A percentile compares a stretch with the other conserved stretches of the same genome.
Evolutionary conservation across 176 grass and related monocot genomes (phyloP).

Genomic region (Zea mays): DNA sequence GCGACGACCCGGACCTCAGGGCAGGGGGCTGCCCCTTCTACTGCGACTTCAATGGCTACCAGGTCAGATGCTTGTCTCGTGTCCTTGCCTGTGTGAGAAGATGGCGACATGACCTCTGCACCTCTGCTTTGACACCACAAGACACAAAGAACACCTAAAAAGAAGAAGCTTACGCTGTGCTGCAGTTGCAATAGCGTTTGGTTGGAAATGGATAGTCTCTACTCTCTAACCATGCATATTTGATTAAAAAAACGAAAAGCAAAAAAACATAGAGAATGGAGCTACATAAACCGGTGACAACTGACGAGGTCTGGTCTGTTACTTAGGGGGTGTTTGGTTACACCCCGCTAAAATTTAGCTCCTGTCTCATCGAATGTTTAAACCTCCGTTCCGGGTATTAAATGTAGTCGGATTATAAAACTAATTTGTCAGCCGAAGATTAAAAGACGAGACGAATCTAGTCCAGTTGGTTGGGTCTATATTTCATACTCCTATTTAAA

Average conservation of each 20-base stretch:
- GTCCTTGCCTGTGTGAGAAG: not conserved
- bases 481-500: no score
- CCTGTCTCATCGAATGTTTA: no score
- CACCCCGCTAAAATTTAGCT: no score
- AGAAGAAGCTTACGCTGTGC: not conserved
- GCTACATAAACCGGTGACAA: not conserved
- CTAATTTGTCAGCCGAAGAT: no score
- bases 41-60: constrained; percentile 91
- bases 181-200: not conserved
- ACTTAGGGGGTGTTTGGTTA: no score
- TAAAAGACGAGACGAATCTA: no score
- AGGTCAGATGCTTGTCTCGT: constrained; percentile 51
- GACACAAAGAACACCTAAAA: not conserved
- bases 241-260: not conserved
- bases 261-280: not conserved
- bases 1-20: constrained; percentile 70
- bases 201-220: not conserved
- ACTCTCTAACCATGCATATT: not conserved
- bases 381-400: no score
- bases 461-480: no score
- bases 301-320: not conserved
- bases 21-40: constrained; percentile 86
- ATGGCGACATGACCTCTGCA: not conserved
- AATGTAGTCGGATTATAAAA: no score
- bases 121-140: not conserved